Percentiles rank a stretch among this genome's conserved stretches.
phyloP scores from a whole-genome alignment of 2,329 filamentous ascomycete genomes.

The Harringtonia lauricola region DNA sequence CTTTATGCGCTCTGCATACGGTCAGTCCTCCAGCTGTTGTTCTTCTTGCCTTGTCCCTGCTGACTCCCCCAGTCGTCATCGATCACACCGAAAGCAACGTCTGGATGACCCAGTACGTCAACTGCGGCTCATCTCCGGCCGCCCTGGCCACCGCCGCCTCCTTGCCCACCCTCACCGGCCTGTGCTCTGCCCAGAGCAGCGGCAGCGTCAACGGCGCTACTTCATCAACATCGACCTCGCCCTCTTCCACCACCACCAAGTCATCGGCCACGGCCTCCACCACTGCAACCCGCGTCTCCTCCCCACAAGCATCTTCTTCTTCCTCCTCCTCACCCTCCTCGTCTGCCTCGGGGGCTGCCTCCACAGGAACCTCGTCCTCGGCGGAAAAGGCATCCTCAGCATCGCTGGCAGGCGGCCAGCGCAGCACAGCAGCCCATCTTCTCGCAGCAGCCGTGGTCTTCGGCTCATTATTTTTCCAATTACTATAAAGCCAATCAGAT shows the following conservation, averaged over 20 bases:
- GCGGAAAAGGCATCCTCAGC: too few relatives aligned
- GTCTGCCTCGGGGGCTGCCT: not conserved
- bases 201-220: not conserved
- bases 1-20: conserved; percentile 44
- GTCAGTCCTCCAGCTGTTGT: conserved; percentile 20
- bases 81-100: conserved; percentile 36
- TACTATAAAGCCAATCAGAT: too few relatives aligned
- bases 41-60: not conserved
- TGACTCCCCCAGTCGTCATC: conserved; percentile 29
- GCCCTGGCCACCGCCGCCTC: conserved; percentile 15
- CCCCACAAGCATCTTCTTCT: not conserved
- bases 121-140: conserved; percentile 36
- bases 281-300: not conserved
- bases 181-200: conserved; percentile 2
- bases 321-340: not conserved
- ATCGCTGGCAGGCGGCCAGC: too few relatives aligned
- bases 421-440: too few relatives aligned
- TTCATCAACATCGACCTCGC: not conserved
- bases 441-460: too few relatives aligned
- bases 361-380: not conserved
- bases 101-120: conserved; percentile 38
- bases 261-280: not conserved
- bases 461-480: too few relatives aligned
- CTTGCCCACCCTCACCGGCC: conserved; percentile 8
- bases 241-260: not conserved